phyloP scores from a whole-genome alignment of 2,329 filamentous ascomycete genomes.

The Ceratocystis huliohia region DNA sequence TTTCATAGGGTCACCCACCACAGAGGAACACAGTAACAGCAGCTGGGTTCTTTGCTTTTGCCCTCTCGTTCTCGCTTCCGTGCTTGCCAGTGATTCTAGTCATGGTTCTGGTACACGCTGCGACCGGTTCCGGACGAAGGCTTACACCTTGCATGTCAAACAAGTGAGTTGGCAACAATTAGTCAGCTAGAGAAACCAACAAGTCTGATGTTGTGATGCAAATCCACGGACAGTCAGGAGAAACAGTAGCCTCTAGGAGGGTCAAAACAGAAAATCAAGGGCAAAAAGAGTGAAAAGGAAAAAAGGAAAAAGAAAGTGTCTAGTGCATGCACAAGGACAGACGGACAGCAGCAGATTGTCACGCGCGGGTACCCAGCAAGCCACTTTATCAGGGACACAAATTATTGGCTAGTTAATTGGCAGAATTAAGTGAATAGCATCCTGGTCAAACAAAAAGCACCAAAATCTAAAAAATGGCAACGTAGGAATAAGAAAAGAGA shows the following conservation, averaged over 20 bases:
- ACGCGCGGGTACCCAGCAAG: too few relatives aligned
- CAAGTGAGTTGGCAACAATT: neutral
- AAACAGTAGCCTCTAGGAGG: neutral
- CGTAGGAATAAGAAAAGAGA: neutral
- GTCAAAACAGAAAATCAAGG: neutral
- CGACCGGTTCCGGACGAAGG: neutral
- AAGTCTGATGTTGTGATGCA: neutral
- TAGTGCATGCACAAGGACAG: too few relatives aligned
- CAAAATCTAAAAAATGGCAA: too few relatives aligned
- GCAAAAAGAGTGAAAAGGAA: neutral
- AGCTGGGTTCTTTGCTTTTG: neutral
- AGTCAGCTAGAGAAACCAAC: neutral
- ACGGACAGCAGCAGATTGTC: too few relatives aligned
- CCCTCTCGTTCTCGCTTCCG: too few relatives aligned
- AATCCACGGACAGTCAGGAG: too few relatives aligned
- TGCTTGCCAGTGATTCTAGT: too few relatives aligned
- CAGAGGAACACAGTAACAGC: neutral
- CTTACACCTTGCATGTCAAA: neutral
- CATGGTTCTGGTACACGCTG: too few relatives aligned
- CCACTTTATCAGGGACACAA: neutral
- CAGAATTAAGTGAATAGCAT: neutral
- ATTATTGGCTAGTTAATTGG: neutral
- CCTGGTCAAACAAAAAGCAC: too few relatives aligned
- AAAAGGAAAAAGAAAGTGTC: neutral
- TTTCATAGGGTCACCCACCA: neutral